phyloP scores from a whole-genome alignment of 805 yeast species.

The Candida cerambycidarum region DNA sequence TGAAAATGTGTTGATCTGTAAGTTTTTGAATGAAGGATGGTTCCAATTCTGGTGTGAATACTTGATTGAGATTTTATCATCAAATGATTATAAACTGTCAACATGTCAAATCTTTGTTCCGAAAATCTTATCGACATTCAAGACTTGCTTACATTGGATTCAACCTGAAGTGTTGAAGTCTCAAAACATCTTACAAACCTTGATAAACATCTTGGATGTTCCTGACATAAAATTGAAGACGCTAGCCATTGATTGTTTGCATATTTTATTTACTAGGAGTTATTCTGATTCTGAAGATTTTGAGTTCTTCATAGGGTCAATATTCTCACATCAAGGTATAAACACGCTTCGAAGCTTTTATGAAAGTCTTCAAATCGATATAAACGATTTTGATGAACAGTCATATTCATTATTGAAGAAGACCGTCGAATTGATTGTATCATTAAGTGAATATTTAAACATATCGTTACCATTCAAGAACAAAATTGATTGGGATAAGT shows the following conservation, averaged over 20 bases:
- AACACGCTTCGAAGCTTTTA: constrained; percentile 65
- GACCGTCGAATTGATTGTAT: constrained; percentile 90
- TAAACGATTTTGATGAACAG: constrained; percentile 75
- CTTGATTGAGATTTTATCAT: constrained; percentile 32
- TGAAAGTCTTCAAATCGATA: constrained; percentile 55
- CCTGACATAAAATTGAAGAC: constrained; percentile 70
- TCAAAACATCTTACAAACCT: constrained; percentile 62
- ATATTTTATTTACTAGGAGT: constrained; percentile 78
- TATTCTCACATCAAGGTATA: constrained; percentile 75
- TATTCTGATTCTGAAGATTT: constrained; percentile 69
- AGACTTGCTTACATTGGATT: constrained; percentile 90
- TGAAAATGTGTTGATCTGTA: constrained; percentile 60
- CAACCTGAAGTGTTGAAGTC: constrained; percentile 70
- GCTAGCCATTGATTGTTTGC: constrained; percentile 87
- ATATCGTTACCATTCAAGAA: constrained; percentile 38
- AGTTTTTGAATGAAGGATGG: constrained; percentile 84
- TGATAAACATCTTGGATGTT: constrained; percentile 58
- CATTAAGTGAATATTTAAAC: constrained; percentile 75
- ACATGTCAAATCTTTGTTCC: constrained; percentile 51
- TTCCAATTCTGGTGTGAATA: constrained; percentile 63
- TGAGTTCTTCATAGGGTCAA: constrained; percentile 72
- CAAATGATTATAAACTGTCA: constrained; percentile 25
- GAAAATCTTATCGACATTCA: constrained; percentile 75
- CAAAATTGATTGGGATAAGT: constrained; percentile 48
- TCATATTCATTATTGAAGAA: constrained; percentile 82